Conservation (phyloP, 2,329 filamentous ascomycete genomes). For the Orbilia ellipsospora region DNA sequence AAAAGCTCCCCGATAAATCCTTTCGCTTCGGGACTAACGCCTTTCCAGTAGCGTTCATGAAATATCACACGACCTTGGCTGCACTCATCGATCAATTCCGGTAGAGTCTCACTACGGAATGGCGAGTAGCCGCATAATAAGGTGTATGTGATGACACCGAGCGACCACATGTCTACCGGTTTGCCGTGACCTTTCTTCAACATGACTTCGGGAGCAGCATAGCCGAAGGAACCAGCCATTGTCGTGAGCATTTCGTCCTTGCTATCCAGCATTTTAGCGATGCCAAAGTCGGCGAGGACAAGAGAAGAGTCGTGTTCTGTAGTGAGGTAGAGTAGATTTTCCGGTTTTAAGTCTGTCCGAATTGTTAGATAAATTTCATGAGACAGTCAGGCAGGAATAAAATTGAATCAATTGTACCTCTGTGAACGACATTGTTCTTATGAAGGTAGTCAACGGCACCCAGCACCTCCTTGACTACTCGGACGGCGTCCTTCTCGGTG, state of each 20-base stretch:
- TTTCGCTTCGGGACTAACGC: conserved; percentile 94
- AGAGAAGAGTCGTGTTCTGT: conserved; percentile 80
- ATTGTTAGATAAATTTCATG: neutral
- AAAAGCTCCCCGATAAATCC: conserved; percentile 88
- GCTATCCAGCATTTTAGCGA: conserved; percentile 95
- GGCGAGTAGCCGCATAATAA: conserved; percentile 97
- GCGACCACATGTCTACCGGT: conserved; percentile 98
- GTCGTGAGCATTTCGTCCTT: conserved; percentile 93
- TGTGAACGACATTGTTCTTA: conserved; percentile 91
- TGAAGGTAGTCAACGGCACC: conserved; percentile 95
- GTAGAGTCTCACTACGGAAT: conserved; percentile 92
- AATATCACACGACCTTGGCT: conserved; percentile 85
- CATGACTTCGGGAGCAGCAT: conserved; percentile 98
- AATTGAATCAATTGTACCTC: conserved; percentile 70
- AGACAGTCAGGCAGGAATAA: conserved; percentile 30
- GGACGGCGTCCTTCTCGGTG: conserved; percentile 96
- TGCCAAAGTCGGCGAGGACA: conserved; percentile 96
- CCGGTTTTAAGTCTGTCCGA: conserved; percentile 86
- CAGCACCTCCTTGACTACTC: conserved; percentile 93
- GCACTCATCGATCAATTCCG: conserved; percentile 95
- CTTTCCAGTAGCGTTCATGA: conserved; percentile 98
- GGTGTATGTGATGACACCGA: conserved; percentile 98
- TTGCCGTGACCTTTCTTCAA: conserved; percentile 97
- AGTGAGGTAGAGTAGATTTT: conserved; percentile 94
- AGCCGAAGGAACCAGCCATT: conserved; percentile 98